Base-by-base conservation (phyloP, 768 basidiomycete genomes). In the Xerocomus brunneocitrinus region DNA sequence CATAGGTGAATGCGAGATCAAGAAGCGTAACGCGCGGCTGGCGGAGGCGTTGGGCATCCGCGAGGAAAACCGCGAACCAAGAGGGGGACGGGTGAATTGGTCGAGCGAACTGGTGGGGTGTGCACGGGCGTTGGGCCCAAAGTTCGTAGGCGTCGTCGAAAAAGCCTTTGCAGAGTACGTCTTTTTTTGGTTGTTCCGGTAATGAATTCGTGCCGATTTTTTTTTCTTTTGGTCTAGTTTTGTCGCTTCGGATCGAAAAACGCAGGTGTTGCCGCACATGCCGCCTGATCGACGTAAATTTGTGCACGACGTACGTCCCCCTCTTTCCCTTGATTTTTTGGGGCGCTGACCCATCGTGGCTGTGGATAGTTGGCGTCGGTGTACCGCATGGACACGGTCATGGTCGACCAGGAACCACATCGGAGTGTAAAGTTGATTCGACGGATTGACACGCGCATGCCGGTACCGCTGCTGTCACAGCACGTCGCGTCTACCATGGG, bases 1-100 rank as follows among this genome's bases (percentile, higher is more conserved):
- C 64, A 82, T 83, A 14, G 85, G 80, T 42, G 91, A 95, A 41
- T 99, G 97, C 60, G 76, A 74, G 35, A 75, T 92, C 47, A 89
- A 86, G 41, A 89, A 95, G 66, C 81, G 97, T 10, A 98, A 97
- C 60, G 90, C 86, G 0, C 74, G 83, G 34, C 71, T 99, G 8
- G 97, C 97, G 0, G 92, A 94, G 36, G 97, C 97, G 2, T 71
- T 99, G 5, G 94, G 95, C 0, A 95, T 98, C 62, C 85, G 73
- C 36, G 68, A 79, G 14, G 78, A 83, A 41, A 70, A 66, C 7
- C 71, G 75, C 16, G 78, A 74, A 4, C 10, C 36, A 8, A 16
- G 68, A 70, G 56, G 62, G 54, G 10, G 59, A 58, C 70, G 71
- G 47, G 79, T 78, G 46, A 74, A 71, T 4, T 95, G 89, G 67